Base-by-base conservation (phyloP, 305 asterid species). In the Fraxinus greggii region DNA sequence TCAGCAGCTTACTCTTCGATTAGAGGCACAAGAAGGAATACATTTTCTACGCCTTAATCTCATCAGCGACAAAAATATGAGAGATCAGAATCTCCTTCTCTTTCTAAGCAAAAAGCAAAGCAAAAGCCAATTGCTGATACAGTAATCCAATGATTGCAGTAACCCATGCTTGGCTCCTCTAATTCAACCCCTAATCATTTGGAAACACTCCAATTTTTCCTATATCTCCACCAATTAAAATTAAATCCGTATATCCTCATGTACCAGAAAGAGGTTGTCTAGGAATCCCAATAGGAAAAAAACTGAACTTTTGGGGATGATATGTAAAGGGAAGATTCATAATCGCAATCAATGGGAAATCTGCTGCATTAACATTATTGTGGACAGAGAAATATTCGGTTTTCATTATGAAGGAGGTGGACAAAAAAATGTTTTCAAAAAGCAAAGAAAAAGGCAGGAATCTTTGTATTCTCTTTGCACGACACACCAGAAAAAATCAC, bases 21-120 rank as follows among this genome's bases (percentile, higher is more conserved):
- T 89, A 85, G 92, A 93, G 72, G 97, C 91, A 88, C 97, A 94
- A 86, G 93, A 93, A 83, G 90, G 97, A 19, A 90, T 91, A 88
- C 87, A 93, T 84, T 89, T 91, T 77, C 92, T 89, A 83, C 86
- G 88, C 90, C 93, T 92, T 84, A 92, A 90, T 90, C 91, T 92
- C 97, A 94, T 91, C 87, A 86, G 87, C 83, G 84, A 81, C 72
- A 85, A 90, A 85, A 45, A 35, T 79, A 85, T 65, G 84, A 75
- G 81, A 87, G 67, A 83, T 84, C 80, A 86, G 73, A 86, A 75
- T 86, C 87, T 72, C 83, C 74, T 79, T 56, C 73, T 69, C 79
- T 84, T 86, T 80, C 72, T 75, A 77, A 80, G 82, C 78, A 79
- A 85, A 84, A 79, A 36, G 72, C 56, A 45, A 45, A 45, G 56